Base-by-base conservation (phyloP, 2,329 filamentous ascomycete genomes). In the Sclerotinia trifoliorum region DNA sequence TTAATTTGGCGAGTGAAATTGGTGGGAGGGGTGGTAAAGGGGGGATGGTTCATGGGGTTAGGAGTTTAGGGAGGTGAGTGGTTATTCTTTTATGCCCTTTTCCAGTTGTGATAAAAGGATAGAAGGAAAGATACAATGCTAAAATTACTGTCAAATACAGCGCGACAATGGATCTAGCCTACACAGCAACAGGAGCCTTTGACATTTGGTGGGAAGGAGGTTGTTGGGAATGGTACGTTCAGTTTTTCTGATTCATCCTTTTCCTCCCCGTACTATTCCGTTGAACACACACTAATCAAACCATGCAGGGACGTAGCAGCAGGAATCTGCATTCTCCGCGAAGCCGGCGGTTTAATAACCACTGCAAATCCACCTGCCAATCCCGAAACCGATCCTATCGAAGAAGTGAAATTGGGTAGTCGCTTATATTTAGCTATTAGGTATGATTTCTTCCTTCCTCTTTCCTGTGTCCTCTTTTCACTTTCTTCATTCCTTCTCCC, bases 161-260 rank as follows among this genome's bases (percentile, higher is more conserved):
- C 75, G 90, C 90, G 11, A 91, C 90, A 1, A 76, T 93, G 66
- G 90, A 93, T 77, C 78, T 93, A 61, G 90, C 90, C 0, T 93
- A 93, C 76, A 86, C 87, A 13, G 90, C 91, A 17, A 90, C 90
- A 84, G 90, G 90, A 0, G 82, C 87, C 0, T 88, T 93, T 72
- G 90, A 93, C 78, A 91, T 93, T 15, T 93, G 90, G 90, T 93
- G 90, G 90, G 90, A 93, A 76, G 90, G 90, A 3, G 90, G 90
- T 0, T 92, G 90, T 74, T 92, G 90, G 90, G 91, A 93, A 78
- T 93, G 90, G 88, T 88, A 74, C 72, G 83, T 77, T 29, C 2
- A 35, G 3, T 39, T n/a, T 8, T 44, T 19, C 10, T 3, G 24
- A 11, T 5, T 15, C 21, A 5, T 10, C 11, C 0, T n/a, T 42